Evolutionary conservation across 345 rosid species (phyloP), one percentile per base, ranked within the genome.

Genomic region (Acer negundo): DNA sequence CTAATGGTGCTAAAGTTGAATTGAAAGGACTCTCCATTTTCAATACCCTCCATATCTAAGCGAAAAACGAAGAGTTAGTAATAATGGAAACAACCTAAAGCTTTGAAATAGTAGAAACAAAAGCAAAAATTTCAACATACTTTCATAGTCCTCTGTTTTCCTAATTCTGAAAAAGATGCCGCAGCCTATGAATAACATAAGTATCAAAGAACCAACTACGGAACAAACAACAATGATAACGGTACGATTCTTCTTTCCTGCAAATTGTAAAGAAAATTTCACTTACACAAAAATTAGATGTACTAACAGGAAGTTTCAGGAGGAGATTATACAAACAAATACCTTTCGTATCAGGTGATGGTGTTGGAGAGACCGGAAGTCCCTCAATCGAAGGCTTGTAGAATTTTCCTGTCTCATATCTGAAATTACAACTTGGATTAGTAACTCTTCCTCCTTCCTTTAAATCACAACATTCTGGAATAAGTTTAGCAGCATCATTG

Each of bases 1-100:
- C 67, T 77, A 69, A 83, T 38, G 10, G 73, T 72, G 6, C 17
- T 22, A 20, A 84, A 73, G 71, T 81, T 78, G 11, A 67, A 49
- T 67, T 81, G 84, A 65, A 81, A 69, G 0, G 80, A 79, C 20
- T 81, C 81, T 4, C 3, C 0, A 46, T 23, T 58, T 16, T 11
- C 22, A 0, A 79, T 78, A 19, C 76, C 81, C 42, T 42, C 68
- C 5, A 1, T 19, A 4, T 3, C 78, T 68, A 72, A 56, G 59
- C 17, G 63, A 24, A 5, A 1, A 51, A 1, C 13, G 9, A n/a
- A 6, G 49, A 1, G 64, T 64, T 13, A 65, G n/a, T 12, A 59
- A 69, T 23, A 69, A 47, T 0, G 1, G 8, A 69, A 10, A 23
- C 10, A 47, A 23, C 3, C 13, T 59, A 8, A 2, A 10, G 49